Evolutionary conservation across 1,284 basidiomycete species (phyloP), one percentile per base, ranked within the genome.

Genomic region (Fistulina hepatica): DNA sequence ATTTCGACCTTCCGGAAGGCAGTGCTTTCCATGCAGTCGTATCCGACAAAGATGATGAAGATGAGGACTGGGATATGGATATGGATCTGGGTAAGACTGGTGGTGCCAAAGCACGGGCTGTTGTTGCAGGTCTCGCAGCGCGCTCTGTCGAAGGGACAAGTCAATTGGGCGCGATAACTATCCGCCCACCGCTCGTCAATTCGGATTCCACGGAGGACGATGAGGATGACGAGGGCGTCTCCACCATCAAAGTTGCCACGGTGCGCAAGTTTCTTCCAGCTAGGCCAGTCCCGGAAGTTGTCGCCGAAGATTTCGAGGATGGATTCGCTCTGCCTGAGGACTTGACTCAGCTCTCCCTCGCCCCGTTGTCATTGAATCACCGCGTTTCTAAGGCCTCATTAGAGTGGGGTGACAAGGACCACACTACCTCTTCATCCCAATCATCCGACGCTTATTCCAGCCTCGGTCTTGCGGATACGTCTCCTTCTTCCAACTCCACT

Each of bases 401-500:
- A 19, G 81, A 85, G 58, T 86, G 82, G 81, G 78, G 79, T 23
- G 82, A 85, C 60, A 79, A 74, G 55, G 81, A 86, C 50, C 73
- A 81, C 38, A 81, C 82, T 2, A 74, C 70, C 2, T 31, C 28
- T 19, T 84, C 83, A 9, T 86, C 83, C 3, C 78, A 82, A 49
- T 85, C 82, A 11, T 88, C 83, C 17, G 83, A 86, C 54, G 72
- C 82, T 5, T 84, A 81, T 50, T 85, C 81, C 24, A 69, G 75
- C 25, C 67, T 85, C 26, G 80, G 81, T 34, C 79, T 85, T 46
- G 71, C 74, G 35, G 77, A 76, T 48, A 69, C 69, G 23, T 81
- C 74, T 4, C 75, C 78, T 6, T 78, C 76, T 17, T 83, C 81
- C 17, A 77, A 74, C 42, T 82, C 77, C 32, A 71, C 71, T 3